Evolutionary conservation across 2,329 filamentous ascomycete genomes (phyloP).

Genomic region (Lachnellula occidentalis): DNA sequence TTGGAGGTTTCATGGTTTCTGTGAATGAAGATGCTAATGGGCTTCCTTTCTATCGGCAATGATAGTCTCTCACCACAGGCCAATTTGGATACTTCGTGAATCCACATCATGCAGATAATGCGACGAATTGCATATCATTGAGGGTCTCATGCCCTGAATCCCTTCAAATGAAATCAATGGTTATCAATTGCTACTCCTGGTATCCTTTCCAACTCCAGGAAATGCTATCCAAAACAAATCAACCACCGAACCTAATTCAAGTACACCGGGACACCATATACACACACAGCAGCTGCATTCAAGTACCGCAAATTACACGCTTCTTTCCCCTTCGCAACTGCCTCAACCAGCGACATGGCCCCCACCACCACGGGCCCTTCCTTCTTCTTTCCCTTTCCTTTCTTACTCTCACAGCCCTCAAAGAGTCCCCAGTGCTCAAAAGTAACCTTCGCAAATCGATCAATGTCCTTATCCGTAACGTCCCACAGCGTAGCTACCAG

Average conservation of each 20-base stretch:
- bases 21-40: background rate
- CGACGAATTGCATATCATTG: background rate
- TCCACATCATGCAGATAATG: background rate
- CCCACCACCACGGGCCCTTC: constrained; percentile 25
- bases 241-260: constrained; percentile 16
- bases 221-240: background rate
- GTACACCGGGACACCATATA: constrained; percentile 90
- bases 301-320: constrained; percentile 86
- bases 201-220: background rate
- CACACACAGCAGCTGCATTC: constrained; percentile 87
- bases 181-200: background rate
- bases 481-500: constrained; percentile 95
- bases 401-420: constrained; percentile 28
- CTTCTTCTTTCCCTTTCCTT: constrained; percentile 29
- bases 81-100: background rate
- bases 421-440: constrained; percentile 83
- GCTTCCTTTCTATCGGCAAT: too few species aligned
- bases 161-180: too few species aligned
- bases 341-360: constrained; percentile 65
- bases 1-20: too few species aligned
- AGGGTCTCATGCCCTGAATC: background rate
- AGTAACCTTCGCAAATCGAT: constrained; percentile 74
- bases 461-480: constrained; percentile 95
- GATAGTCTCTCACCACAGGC: background rate
- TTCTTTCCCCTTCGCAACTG: constrained; percentile 66